A percentile compares a stretch with the other conserved stretches of the same genome.
phyloP scores from a whole-genome alignment of 371 early-diverging fungal species.

The Rhizopus stolonifer region DNA sequence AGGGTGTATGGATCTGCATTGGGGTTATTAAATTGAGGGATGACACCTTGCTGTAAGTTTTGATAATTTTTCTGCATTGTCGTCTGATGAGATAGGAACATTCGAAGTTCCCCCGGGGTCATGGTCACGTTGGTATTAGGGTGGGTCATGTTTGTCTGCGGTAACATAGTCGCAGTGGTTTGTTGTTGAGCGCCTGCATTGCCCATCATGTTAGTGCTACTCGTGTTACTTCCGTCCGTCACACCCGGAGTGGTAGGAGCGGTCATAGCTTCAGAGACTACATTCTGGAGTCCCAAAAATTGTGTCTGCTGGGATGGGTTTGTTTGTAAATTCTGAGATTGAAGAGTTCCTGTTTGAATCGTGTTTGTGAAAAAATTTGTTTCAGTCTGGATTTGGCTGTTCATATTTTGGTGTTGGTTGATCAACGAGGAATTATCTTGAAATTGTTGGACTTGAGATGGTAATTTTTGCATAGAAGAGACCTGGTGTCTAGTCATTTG shows the following conservation, averaged over 20 bases:
- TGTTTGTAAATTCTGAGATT: neutral
- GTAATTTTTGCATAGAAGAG: slow-evolving; percentile 15
- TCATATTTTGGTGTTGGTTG: slow-evolving; percentile 1
- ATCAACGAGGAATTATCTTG: slow-evolving; percentile 26
- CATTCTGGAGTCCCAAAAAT: slow-evolving; percentile 27
- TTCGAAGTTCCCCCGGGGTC: slow-evolving; percentile 36
- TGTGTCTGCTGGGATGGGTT: slow-evolving; percentile 10
- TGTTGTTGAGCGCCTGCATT: slow-evolving; percentile 17
- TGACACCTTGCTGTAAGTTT: neutral
- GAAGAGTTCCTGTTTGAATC: neutral
- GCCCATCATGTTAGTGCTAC: slow-evolving; percentile 1
- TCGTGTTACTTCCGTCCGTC: neutral
- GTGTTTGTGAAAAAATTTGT: too few species aligned
- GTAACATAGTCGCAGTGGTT: slow-evolving; percentile 15
- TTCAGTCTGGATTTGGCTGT: slow-evolving; percentile 27
- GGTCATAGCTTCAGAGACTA: slow-evolving; percentile 24
- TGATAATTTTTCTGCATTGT: slow-evolving; percentile 2
- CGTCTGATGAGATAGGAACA: slow-evolving; percentile 27
- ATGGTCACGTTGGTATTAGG: slow-evolving; percentile 8
- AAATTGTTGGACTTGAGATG: slow-evolving; percentile 11
- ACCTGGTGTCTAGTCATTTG: slow-evolving; percentile 31
- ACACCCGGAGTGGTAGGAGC: slow-evolving; percentile 6
- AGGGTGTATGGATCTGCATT: neutral
- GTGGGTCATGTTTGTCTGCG: slow-evolving; percentile 12
- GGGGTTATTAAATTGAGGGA: neutral